Percentiles rank a stretch among this genome's conserved stretches.
Evolutionary conservation across 306 rosid species (phyloP).

Genomic region (Cyamopsis tetragonoloba): DNA sequence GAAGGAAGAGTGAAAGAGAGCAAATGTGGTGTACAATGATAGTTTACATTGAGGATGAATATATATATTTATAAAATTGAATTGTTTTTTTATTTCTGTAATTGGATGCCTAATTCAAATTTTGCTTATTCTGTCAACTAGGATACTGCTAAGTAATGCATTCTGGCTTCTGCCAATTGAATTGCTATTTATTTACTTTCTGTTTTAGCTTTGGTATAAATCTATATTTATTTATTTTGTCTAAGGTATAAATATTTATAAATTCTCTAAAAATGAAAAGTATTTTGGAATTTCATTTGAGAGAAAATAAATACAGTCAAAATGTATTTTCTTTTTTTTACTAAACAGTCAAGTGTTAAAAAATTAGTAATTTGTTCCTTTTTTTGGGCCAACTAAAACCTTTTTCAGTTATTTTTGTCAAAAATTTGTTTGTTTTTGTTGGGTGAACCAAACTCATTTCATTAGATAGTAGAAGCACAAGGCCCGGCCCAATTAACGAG

Average conservation of each 20-base stretch:
- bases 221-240: not conserved
- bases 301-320: not conserved
- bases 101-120: not conserved
- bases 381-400: too few relatives aligned
- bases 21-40: slow-evolving; percentile 2
- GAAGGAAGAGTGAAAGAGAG: not conserved
- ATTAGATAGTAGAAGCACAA: too few relatives aligned
- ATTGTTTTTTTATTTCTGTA: slow-evolving; percentile 9
- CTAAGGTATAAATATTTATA: not conserved
- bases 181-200: not conserved
- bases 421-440: too few relatives aligned
- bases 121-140: slow-evolving; percentile 3
- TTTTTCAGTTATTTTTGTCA: too few relatives aligned
- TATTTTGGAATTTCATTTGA: not conserved
- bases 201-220: not conserved
- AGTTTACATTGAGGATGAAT: not conserved
- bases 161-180: not conserved
- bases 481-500: too few relatives aligned
- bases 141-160: not conserved
- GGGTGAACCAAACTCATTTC: too few relatives aligned
- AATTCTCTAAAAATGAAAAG: not conserved
- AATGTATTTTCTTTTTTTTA: too few relatives aligned
- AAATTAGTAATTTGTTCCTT: too few relatives aligned
- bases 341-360: too few relatives aligned
- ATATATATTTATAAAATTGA: slow-evolving; percentile 14